Evolutionary conservation across 2,329 filamentous ascomycete species (phyloP), one percentile per base, ranked within the genome.

Genomic region (Tolypocladium endophyticum): DNA sequence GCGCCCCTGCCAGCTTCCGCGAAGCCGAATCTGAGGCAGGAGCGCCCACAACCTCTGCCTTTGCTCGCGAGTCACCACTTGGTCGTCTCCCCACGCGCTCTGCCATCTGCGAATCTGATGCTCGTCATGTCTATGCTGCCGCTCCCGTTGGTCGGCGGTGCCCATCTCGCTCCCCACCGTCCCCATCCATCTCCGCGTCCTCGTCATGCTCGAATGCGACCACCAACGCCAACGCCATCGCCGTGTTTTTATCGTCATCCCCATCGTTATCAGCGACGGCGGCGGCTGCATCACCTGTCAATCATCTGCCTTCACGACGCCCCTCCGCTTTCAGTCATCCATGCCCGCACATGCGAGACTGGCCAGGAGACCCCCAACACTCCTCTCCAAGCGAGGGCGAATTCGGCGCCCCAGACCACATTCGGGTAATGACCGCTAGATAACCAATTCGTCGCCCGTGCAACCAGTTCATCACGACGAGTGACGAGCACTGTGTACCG

Each of bases 181-280:
- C 54, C 7, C 28, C 47, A 52, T 41, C 36, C 54, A 55, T 38
- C n/a, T 28, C 54, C 45, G 7, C 18, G 25, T 5, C 25, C 8
- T 30, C 45, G 28, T 20, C 47, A 52, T 52, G 47, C 25, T 33
- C 47, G 14, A 30, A 30, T 18, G 45, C 45, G 45, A 50, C 45
- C 47, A 52, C 23, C 14, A n/a, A 23, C 14, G 14, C 45, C 47
- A 20, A 35, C 50, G 28, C 47, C 47, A 53, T 53, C 50, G 47
- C 59, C 61, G 55, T 59, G 50, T 25, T 55, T 57, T 59, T 57
- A 57, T 59, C 61, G 58, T 41, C 61, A 55, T 52, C 45, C 18
- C 56, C 58, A 36, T 43, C 50, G 35, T 50, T 52, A 58, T 58
- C 56, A 58, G 23, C n/a, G 39, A 25, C 36, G 5, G 14, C 30